Percentiles rank a stretch among this genome's conserved stretches.
Conservation (phyloP, 768 basidiomycete species). For the Podaxis sp. region DNA sequence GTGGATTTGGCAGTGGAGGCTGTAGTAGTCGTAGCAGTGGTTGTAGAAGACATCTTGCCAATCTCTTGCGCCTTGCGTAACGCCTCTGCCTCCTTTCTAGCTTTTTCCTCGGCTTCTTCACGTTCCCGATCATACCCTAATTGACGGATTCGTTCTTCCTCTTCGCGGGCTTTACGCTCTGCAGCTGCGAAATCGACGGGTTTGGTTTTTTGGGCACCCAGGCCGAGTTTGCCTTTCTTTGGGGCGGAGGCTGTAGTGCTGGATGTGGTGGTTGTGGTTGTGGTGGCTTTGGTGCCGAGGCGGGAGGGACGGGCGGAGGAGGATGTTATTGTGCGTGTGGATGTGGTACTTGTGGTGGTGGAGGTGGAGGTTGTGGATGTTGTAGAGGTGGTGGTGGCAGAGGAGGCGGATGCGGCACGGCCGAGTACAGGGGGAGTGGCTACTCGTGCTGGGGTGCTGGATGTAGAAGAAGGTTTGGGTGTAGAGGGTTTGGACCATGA, state of each 20-base stretch:
- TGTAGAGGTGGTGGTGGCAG: slow-evolving; percentile 29
- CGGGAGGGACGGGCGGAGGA: slow-evolving; percentile 51
- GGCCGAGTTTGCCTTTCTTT: slow-evolving; percentile 72
- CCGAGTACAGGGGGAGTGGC: slow-evolving; percentile 60
- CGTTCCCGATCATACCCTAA: slow-evolving; percentile 87
- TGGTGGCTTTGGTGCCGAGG: slow-evolving; percentile 35
- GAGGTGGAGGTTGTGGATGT: slow-evolving; percentile 33
- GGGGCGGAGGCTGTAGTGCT: slow-evolving; percentile 27
- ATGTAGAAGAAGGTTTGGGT: slow-evolving; percentile 45
- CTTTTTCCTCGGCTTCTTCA: slow-evolving; percentile 82
- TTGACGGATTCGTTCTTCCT: slow-evolving; percentile 89
- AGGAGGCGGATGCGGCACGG: slow-evolving; percentile 39
- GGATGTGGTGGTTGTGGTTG: slow-evolving; percentile 30
- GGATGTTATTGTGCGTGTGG: slow-evolving; percentile 61
- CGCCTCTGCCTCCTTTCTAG: slow-evolving; percentile 58
- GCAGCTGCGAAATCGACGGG: slow-evolving; percentile 94
- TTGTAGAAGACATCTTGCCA: slow-evolving; percentile 27
- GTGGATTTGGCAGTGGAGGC: slow-evolving; percentile 16
- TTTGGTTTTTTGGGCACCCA: slow-evolving; percentile 87
- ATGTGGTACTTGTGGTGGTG: slow-evolving; percentile 41
- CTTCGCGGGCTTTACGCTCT: slow-evolving; percentile 85
- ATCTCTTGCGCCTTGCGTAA: slow-evolving; percentile 38
- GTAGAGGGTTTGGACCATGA: slow-evolving; percentile 90
- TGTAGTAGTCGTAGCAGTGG: slow-evolving; percentile 21
- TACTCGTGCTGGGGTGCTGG: slow-evolving; percentile 46